Evolutionary conservation across 2,329 filamentous ascomycete genomes (phyloP), one percentile per base, ranked within the genome.

Genomic region (Helotiales sp.): DNA sequence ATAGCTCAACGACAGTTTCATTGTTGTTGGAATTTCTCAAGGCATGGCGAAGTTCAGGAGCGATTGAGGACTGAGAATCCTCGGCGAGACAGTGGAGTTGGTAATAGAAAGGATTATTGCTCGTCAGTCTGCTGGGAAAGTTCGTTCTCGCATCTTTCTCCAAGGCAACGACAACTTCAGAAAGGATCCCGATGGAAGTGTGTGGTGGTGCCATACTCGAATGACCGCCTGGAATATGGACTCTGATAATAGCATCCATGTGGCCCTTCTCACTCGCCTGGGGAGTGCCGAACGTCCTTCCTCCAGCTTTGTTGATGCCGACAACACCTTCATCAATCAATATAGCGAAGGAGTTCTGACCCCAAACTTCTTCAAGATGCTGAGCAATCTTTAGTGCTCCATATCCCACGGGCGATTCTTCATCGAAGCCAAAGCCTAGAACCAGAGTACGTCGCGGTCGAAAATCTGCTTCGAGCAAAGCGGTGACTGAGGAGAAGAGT

Each of bases 121-220:
- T 47, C 8, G 44, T 47, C 7, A 59, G 40, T 2, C 52, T 17
- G 2, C 84, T 80, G 3, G 76, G 71, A 69, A 83, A 88, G 0
- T 82, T 77, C 36, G 81, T 74, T 22, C 31, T 19, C 5, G 47
- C 47, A 22, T 50, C 25, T 1, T 76, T 71, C 66, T 91, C 88
- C 1, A 91, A 81, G n/a, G 78, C 72, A n/a, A 80, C 78, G 58
- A 90, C 79, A 34, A 90, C 79, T 67, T 90, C 84, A 9, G 83
- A 78, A 55, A 87, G 77, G 61, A 90, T 86, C 6, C 88, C 87
- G 53, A 90, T 89, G 10, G 84, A 85, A 0, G 86, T 90, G 70
- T 90, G 86, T 0, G 82, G 77, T 12, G 81, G 81, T 36, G 85
- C 81, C 0, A 77, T 71, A 2, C 81, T 86, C 52, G 80, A 84